Conservation (phyloP, 805 yeast genomes). For the Candida endomychidarum region DNA sequence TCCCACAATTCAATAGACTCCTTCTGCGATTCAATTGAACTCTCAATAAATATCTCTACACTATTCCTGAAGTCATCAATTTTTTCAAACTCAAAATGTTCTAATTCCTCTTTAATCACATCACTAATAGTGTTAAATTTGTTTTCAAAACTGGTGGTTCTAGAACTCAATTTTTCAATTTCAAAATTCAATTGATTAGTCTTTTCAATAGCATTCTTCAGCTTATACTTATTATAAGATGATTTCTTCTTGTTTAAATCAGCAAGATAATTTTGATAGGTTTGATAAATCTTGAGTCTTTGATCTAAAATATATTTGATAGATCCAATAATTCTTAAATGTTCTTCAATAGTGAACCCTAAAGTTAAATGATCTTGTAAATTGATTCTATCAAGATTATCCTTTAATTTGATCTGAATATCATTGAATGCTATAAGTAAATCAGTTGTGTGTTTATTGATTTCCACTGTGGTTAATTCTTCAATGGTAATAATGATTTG, state of each 20-base stretch:
- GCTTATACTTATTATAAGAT: constrained; percentile 45
- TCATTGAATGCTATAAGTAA: constrained; percentile 69
- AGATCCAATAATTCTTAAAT: constrained; percentile 73
- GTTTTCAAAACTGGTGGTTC: constrained; percentile 52
- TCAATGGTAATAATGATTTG: constrained; percentile 60
- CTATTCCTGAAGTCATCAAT: constrained; percentile 83
- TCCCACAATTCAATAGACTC: constrained; percentile 89
- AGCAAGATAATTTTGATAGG: constrained; percentile 43
- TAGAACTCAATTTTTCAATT: constrained; percentile 51
- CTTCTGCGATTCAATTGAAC: constrained; percentile 89
- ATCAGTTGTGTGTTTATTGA: constrained; percentile 63
- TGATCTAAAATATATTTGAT: constrained; percentile 72
- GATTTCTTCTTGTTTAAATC: constrained; percentile 48
- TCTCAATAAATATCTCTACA: constrained; percentile 87
- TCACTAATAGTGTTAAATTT: constrained; percentile 64
- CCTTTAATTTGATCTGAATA: constrained; percentile 68
- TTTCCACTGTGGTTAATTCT: constrained; percentile 70
- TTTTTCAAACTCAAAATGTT: constrained; percentile 69
- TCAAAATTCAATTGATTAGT: constrained; percentile 58
- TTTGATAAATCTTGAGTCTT: constrained; percentile 56
- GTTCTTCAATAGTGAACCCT: constrained; percentile 87
- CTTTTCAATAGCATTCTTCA: constrained; percentile 60
- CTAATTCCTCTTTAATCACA: constrained; percentile 67
- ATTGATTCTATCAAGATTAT: constrained; percentile 72
- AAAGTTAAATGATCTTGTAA: constrained; percentile 83